Base-by-base conservation (phyloP, 805 yeast species). In the Metschnikowia cubensis region DNA sequence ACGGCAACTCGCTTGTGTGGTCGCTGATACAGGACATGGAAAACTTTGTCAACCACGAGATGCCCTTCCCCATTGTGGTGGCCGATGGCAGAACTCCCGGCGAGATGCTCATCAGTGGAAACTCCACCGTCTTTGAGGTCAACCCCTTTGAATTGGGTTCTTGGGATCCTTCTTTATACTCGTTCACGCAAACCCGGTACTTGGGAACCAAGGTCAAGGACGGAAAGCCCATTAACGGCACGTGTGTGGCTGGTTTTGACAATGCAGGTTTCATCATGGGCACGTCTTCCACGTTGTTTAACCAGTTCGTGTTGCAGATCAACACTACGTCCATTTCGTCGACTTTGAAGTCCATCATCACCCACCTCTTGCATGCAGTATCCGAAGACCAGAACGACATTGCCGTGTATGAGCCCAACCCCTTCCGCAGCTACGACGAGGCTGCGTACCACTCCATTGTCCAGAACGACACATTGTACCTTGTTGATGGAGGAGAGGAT, bases 81-180 rank as follows among this genome's bases (percentile, higher is more conserved):
- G 65, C 74, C 2, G 65, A 67, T 51, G 73, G 71, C n/a, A 65
- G 73, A 57, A 64, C 69, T 10, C 75, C 74, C 2, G 67, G 66
- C 21, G 53, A 66, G 1, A 48, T 45, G 11, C 55, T 67, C 47
- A 59, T 67, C 35, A 62, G 65, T 54, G 65, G 62, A 1, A 69
- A 71, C 56, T 70, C 76, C 21, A 69, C 76, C 1, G 65, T 72
- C 13, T 60, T 71, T 48, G 77, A 72, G 60, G 49, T 69, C 49
- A 68, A 61, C 45, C 73, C 77, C 4, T 71, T 46, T 54, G 77
- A 72, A 56, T 50, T 89, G 61, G 97, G 97, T 13, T 83, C 95
- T 4, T 89, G 96, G 96, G 97, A 90, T 62, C 86, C 89, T 13
- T 72, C 85, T 1, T 67, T 87, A 48, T 73, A 77, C 49, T 70